Evolutionary conservation across 805 yeast species (phyloP).

Genomic region (Ogataea pini): DNA sequence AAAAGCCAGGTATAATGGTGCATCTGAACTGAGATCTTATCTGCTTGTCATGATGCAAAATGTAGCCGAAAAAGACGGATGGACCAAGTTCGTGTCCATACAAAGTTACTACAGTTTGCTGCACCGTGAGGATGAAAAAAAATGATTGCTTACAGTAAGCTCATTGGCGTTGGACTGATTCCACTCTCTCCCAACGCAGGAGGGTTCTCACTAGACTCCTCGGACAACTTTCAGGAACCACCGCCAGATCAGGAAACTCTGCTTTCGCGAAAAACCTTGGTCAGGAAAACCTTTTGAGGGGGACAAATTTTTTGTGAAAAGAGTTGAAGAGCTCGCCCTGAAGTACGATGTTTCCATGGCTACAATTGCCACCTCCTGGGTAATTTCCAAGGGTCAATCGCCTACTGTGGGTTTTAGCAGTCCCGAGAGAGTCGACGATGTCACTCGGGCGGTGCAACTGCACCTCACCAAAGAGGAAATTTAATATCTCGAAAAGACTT

Average conservation of each 20-base stretch:
- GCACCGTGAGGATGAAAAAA: constrained; percentile 68
- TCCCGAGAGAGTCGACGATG: constrained; percentile 52
- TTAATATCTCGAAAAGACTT: constrained; percentile 40
- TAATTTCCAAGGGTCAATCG: constrained; percentile 45
- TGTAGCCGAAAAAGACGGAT: constrained; percentile 55
- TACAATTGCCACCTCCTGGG: constrained; percentile 55
- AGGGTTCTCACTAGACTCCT: constrained; percentile 56
- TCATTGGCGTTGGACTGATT: constrained; percentile 52
- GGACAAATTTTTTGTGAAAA: constrained; percentile 40
- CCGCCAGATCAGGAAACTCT: constrained; percentile 7
- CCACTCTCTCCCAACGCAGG: constrained; percentile 65
- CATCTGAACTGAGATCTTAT: constrained; percentile 57
- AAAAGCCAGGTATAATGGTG: constrained; percentile 57
- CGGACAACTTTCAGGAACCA: constrained; percentile 7
- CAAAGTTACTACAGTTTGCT: constrained; percentile 59
- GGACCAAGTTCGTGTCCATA: constrained; percentile 60
- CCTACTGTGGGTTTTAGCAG: constrained; percentile 63
- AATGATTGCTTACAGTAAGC: constrained; percentile 53
- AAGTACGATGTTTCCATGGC: constrained; percentile 54
- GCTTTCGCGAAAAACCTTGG: constrained; percentile 9
- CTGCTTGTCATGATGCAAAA: constrained; percentile 57
- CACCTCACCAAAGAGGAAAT: constrained; percentile 40
- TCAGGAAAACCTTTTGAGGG: constrained; percentile 22
- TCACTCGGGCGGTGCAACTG: constrained; percentile 43
- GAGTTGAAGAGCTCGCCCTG: constrained; percentile 58